Conservation (phyloP, 2,329 filamentous ascomycete genomes). For the Dactylonectria macrodidyma region DNA sequence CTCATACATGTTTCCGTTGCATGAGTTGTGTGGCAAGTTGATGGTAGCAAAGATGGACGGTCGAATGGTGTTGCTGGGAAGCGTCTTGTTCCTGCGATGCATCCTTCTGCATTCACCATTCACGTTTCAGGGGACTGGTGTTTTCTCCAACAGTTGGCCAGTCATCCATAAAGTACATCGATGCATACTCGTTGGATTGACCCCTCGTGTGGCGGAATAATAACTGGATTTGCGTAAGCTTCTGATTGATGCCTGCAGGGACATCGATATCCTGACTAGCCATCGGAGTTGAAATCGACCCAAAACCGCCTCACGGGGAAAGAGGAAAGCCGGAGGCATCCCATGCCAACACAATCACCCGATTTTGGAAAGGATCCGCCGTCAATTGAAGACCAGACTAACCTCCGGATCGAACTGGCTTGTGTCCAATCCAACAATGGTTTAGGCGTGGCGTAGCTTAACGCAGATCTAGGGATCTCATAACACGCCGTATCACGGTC, state of each 20-base stretch:
- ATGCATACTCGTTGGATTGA: no score
- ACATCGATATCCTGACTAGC: no score
- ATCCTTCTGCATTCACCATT: slow-evolving; percentile 12
- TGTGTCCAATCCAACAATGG: background rate
- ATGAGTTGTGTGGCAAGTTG: background rate
- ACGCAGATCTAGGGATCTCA: background rate
- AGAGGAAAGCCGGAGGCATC: no score
- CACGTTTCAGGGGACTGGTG: slow-evolving; percentile 24
- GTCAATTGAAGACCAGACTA: no score
- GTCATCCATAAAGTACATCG: background rate
- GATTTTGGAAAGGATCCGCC: no score
- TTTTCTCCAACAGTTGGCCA: slow-evolving; percentile 3
- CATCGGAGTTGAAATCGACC: no score
- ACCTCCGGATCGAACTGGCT: no score
- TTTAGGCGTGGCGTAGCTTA: slow-evolving; percentile 14
- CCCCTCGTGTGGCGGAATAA: no score
- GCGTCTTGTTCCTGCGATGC: slow-evolving; percentile 8
- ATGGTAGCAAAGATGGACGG: slow-evolving; percentile 9
- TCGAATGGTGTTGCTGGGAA: slow-evolving; percentile 14
- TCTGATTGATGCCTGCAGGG: no score
- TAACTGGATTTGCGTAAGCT: no score
- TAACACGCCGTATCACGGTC: background rate
- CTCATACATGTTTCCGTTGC: slow-evolving; percentile 30
- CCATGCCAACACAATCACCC: no score
- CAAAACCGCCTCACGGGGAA: no score